A percentile compares a stretch with the other conserved stretches of the same genome.
phyloP scores from a whole-genome alignment of 768 basidiomycete species.

The Auriscalpium orientale region DNA sequence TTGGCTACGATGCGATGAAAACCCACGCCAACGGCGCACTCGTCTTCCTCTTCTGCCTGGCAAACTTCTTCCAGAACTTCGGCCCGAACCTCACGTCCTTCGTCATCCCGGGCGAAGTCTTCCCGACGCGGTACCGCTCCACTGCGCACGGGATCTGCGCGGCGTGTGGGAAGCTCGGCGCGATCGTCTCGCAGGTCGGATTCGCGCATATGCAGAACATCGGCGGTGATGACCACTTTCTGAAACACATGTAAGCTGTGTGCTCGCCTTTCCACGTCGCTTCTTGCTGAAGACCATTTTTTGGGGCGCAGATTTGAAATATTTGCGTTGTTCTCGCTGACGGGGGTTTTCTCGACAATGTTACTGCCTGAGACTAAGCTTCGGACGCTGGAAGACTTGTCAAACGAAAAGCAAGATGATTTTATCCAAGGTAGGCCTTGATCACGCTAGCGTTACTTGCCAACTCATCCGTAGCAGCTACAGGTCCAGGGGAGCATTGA shows the following conservation, averaged over 20 bases:
- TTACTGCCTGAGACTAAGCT: conserved; percentile 37
- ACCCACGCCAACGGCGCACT: conserved; percentile 17
- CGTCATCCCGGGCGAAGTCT: conserved; percentile 37
- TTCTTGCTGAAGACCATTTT: not conserved
- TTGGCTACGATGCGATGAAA: conserved; percentile 22
- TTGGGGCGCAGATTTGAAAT: conserved; percentile 21
- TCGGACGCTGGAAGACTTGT: conserved; percentile 27
- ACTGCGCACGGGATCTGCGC: conserved; percentile 39
- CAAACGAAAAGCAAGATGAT: conserved; percentile 28
- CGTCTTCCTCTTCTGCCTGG: conserved; percentile 31
- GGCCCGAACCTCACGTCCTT: conserved; percentile 38
- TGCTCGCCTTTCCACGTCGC: not conserved
- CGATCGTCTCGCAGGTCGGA: conserved; percentile 32
- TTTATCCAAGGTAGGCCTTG: conserved; percentile 19
- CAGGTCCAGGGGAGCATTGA: too few relatives aligned
- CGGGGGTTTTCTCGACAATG: conserved; percentile 33
- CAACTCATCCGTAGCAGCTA: too few relatives aligned
- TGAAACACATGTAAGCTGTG: not conserved
- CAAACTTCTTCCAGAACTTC: conserved; percentile 39
- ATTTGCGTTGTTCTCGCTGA: conserved; percentile 41
- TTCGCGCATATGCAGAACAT: conserved; percentile 14
- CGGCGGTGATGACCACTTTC: not conserved
- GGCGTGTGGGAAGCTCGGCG: conserved; percentile 37
- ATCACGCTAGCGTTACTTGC: not conserved
- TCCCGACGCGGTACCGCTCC: conserved; percentile 38